Percentiles rank a stretch among this genome's conserved stretches.
phyloP scores from a whole-genome alignment of 23 red algal species.

The Gracilaria gracilis region DNA sequence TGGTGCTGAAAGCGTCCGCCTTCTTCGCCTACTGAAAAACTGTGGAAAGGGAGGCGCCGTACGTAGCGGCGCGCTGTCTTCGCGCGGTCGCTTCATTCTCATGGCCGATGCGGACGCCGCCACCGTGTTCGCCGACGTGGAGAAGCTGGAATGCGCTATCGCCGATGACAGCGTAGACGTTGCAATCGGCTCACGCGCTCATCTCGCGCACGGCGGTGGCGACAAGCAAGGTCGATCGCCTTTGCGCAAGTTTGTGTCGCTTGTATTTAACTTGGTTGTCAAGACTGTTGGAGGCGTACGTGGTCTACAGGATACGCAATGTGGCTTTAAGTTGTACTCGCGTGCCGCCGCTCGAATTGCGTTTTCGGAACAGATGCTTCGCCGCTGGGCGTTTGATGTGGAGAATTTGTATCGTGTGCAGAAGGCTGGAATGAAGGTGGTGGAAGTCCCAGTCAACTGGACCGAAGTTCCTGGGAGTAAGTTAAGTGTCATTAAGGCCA shows the following conservation, averaged over 20 bases:
- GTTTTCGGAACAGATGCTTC: constrained; percentile 78
- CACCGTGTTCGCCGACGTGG: constrained; percentile 87
- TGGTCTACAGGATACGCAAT: constrained; percentile 92
- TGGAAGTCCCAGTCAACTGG: constrained; percentile 92
- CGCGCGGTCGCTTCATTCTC: constrained; percentile 75
- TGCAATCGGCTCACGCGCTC: constrained; percentile 75
- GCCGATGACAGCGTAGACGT: constrained; percentile 39
- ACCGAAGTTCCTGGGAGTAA: constrained; percentile 95
- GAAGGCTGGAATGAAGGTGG: constrained; percentile 58
- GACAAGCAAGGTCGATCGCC: constrained; percentile 8
- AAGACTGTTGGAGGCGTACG: constrained; percentile 81
- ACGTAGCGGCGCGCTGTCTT: constrained; percentile 61
- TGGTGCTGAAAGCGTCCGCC: constrained; percentile 49
- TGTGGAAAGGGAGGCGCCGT: constrained; percentile 94
- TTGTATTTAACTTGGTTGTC: constrained; percentile 79
- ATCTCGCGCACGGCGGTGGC: constrained; percentile 36
- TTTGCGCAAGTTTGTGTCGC: constrained; percentile 76
- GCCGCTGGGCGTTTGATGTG: constrained; percentile 98
- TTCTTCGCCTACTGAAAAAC: constrained; percentile 73
- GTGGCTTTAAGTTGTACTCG: constrained; percentile 98
- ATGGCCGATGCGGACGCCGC: constrained; percentile 99
- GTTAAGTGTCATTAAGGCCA: constrained; percentile 79
- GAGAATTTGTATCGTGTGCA: constrained; percentile 93
- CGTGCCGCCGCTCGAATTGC: constrained; percentile 58
- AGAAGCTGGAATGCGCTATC: constrained; percentile 57